Evolutionary conservation across 2,329 filamentous ascomycete species (phyloP).

Genomic region (Berkeleyomyces rouxiae): DNA sequence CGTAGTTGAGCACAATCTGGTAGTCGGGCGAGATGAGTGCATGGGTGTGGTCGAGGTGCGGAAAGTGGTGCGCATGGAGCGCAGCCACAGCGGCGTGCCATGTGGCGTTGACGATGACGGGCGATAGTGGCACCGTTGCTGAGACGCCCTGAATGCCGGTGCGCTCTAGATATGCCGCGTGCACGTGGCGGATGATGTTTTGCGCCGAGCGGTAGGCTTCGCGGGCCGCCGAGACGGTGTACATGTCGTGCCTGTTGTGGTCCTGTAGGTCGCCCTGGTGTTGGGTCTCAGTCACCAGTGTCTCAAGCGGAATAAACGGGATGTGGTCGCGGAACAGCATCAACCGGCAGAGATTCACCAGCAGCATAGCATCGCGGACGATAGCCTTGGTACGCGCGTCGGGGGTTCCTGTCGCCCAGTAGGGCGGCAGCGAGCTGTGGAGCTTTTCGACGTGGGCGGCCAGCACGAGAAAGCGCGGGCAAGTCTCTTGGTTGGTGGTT

Average conservation of each 20-base stretch:
- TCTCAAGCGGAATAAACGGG: not conserved
- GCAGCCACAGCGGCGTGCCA: constrained; percentile 3
- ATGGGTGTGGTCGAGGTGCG: not conserved
- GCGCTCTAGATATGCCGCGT: not conserved
- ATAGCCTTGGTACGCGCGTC: not conserved
- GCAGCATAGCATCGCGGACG: not conserved
- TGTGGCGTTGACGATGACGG: not conserved
- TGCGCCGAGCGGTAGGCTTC: not conserved
- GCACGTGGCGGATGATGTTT: not conserved
- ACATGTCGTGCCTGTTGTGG: not conserved
- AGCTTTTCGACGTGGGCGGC: not conserved
- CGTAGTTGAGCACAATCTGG: constrained; percentile 8
- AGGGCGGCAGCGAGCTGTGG: not conserved
- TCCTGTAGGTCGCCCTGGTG: not conserved
- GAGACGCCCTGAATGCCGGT: not conserved
- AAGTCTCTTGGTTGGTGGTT: not conserved
- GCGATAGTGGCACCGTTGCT: not conserved
- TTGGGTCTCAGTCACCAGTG: not conserved
- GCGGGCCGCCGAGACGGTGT: not conserved
- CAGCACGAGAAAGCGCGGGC: not conserved
- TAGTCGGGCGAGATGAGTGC: not conserved
- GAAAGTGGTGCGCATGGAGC: constrained; percentile 7
- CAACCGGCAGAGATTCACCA: not conserved
- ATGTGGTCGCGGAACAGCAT: constrained; percentile 2
- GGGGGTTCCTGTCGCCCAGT: not conserved